A percentile compares a stretch with the other conserved stretches of the same genome.
These are phyloP conservation scores for Cymbopogon citratus DNA, from an alignment of 176 grass and related monocot species.

Conservation along the genomic window DNA sequence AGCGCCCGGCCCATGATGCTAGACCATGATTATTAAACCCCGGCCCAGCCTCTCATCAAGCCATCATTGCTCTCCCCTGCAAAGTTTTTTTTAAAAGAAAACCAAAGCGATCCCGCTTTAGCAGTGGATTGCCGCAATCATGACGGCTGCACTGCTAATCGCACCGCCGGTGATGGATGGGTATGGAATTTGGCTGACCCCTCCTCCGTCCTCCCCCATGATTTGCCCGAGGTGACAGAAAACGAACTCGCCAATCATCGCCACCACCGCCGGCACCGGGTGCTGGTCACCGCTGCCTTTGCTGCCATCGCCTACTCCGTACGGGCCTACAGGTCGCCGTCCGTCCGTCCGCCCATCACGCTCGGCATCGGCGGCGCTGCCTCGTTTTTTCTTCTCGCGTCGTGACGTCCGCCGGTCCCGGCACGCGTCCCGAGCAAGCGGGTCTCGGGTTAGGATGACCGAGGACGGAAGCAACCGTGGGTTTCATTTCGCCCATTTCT, in stretches of 20 bases:
- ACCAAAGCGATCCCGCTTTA: background rate
- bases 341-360: background rate
- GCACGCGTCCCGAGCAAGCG: background rate
- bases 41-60: conserved; percentile 8
- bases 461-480: background rate
- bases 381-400: background rate
- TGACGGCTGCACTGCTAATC: background rate
- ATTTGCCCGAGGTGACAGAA: background rate
- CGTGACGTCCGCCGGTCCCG: background rate
- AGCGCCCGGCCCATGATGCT: background rate
- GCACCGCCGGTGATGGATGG: background rate
- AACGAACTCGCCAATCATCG: background rate
- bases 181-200: background rate
- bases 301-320: background rate
- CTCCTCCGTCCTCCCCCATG: no score
- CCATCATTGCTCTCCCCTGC: background rate
- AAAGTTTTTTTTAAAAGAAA: background rate
- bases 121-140: background rate
- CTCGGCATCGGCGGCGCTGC: background rate
- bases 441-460: background rate
- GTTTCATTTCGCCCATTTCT: background rate
- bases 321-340: background rate
- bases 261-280: background rate
- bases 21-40: conserved; percentile 2
- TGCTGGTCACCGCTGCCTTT: background rate